Evolutionary conservation across 139 green algal genomes (phyloP), one percentile per base, ranked within the genome.

Genomic region (Chlorella sp.): DNA sequence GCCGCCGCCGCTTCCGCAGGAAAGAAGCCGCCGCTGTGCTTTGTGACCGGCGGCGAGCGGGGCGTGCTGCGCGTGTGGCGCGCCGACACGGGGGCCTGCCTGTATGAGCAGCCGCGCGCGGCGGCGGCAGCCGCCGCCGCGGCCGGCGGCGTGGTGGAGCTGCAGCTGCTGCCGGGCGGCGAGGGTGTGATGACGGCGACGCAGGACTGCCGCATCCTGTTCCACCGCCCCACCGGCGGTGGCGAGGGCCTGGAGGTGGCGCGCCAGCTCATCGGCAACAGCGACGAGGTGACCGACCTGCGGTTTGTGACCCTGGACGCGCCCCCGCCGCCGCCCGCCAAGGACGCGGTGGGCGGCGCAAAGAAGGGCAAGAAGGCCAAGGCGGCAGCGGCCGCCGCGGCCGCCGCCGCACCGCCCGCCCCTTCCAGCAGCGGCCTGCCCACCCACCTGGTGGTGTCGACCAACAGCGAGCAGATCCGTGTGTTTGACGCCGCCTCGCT

Each of bases 211-310:
- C 81, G 94, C 35, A 73, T 97, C 36, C 75, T 95, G 36, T 84
- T 97, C 42, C 70, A 75, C 69, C 9, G 61, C 76, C 46, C 59
- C 29, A 41, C 21, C 8, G 67, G 33, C 7, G 64, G 41, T 29
- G n/a, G n/a, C n/a, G n/a, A n/a, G n/a, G 21, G 40, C 42, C 65
- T 80, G 50, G 64, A 33, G 8, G 53, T 96, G 31, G 63, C 55
- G 5, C 75, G 79, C n/a, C 88, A 98, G 83, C 84, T 98, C 43
- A 83, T 98, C 0, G 95, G 93, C 40, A 96, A 98, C 82, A 93
- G 93, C 27, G 94, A 97, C 55, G 91, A 98, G 77, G 87, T 98
- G 25, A 96, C 92, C 11, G 95, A 98, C 81, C 45, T 98, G 38
- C 79, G 86, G 3, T 91, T 98, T 29, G 42, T 96, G 25, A 84